Evolutionary conservation across 1,139 yeast species (phyloP).

Genomic region (Candida sp.): DNA sequence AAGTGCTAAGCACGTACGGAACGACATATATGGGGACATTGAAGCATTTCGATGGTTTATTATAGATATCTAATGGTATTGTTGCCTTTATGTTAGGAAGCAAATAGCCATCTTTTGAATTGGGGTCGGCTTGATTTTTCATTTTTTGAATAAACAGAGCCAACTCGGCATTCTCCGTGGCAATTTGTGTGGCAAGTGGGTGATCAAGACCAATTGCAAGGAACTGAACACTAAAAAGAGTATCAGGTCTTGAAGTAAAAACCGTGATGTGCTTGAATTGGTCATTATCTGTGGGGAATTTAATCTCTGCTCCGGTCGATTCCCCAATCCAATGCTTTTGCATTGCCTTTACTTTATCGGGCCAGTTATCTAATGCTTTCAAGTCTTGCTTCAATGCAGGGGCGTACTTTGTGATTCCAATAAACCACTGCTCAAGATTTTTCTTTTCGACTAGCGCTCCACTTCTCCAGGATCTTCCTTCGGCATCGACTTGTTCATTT

Average conservation of each 20-base stretch:
- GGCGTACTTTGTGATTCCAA: slow-evolving; percentile 84
- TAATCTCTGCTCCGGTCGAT: slow-evolving; percentile 74
- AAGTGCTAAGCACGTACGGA: slow-evolving; percentile 79
- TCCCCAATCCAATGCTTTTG: slow-evolving; percentile 93
- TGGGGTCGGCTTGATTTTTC: slow-evolving; percentile 32
- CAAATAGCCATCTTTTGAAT: slow-evolving; percentile 63
- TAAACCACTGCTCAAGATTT: slow-evolving; percentile 85
- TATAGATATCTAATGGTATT: slow-evolving; percentile 54
- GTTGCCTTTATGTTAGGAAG: slow-evolving; percentile 45
- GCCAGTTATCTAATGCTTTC: slow-evolving; percentile 67
- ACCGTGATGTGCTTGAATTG: slow-evolving; percentile 35
- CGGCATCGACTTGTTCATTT: slow-evolving; percentile 90
- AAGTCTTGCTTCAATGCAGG: slow-evolving; percentile 62
- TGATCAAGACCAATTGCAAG: slow-evolving; percentile 76
- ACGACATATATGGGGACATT: slow-evolving; percentile 79
- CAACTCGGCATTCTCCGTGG: slow-evolving; percentile 37
- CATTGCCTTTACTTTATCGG: slow-evolving; percentile 83
- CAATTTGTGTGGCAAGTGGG: slow-evolving; percentile 45
- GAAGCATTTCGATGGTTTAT: slow-evolving; percentile 11
- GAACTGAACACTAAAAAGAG: slow-evolving; percentile 78
- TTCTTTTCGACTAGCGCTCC: slow-evolving; percentile 91
- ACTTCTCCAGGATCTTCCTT: slow-evolving; percentile 94
- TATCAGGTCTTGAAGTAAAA: slow-evolving; percentile 90
- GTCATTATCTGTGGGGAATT: slow-evolving; percentile 29
- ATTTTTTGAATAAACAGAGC: slow-evolving; percentile 39